A percentile compares a stretch with the other conserved stretches of the same genome.
Evolutionary conservation across 176 grass and related monocot species (phyloP).

Genomic region (Zoysia pacifica): DNA sequence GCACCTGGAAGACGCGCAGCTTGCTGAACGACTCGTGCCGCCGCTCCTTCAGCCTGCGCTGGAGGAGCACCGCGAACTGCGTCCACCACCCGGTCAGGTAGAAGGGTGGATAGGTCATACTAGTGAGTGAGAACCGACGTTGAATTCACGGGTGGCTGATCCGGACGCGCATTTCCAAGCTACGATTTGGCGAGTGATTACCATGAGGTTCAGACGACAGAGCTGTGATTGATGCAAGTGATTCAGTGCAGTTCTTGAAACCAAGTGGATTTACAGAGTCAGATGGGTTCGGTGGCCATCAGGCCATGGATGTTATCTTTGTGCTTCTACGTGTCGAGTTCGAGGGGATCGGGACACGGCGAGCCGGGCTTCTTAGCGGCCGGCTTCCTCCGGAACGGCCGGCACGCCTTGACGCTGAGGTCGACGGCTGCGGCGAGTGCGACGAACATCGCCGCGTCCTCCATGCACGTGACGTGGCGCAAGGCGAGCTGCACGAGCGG

Average conservation of each 20-base stretch:
- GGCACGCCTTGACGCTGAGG: slow-evolving; percentile 92
- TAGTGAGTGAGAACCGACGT: too few relatives aligned
- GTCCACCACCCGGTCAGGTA: slow-evolving; percentile 54
- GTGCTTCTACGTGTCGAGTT: slow-evolving; percentile 42
- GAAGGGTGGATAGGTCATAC: too few relatives aligned
- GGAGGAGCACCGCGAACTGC: slow-evolving; percentile 49
- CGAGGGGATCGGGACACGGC: slow-evolving; percentile 36
- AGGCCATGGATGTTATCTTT: background rate
- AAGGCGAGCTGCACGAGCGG: slow-evolving; percentile 69
- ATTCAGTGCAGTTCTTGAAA: background rate
- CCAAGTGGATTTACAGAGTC: slow-evolving; percentile 52
- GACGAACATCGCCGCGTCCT: slow-evolving; percentile 88
- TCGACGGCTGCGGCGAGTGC: slow-evolving; percentile 85
- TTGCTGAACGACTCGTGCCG: slow-evolving; percentile 89
- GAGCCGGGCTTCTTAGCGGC: slow-evolving; percentile 35
- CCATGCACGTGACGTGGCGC: slow-evolving; percentile 68
- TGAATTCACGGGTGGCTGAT: too few relatives aligned
- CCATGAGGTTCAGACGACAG: background rate
- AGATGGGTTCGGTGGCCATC: slow-evolving; percentile 10
- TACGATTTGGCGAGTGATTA: background rate
- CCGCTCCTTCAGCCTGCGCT: slow-evolving; percentile 78
- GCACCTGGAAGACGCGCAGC: slow-evolving; percentile 90
- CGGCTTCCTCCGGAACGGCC: slow-evolving; percentile 61
- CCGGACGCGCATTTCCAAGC: background rate
- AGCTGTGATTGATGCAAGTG: background rate